Base-by-base conservation (phyloP, 257 asterid species). In the Hygrophila difformis region DNA sequence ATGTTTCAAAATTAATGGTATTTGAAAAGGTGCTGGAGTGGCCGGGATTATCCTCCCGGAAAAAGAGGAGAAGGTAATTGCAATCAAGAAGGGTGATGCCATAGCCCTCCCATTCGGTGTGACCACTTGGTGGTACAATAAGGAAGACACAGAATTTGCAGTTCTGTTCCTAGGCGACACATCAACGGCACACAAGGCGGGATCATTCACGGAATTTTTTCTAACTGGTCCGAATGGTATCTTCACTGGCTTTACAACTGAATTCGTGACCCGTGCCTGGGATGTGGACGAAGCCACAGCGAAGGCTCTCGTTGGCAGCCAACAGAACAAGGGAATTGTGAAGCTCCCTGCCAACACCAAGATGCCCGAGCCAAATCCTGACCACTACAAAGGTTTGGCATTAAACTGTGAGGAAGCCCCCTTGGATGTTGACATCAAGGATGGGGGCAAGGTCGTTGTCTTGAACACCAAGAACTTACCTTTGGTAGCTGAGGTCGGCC, bases 121-220 rank as follows among this genome's bases (percentile, higher is more conserved):
- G 3, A 74, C 75, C n/a, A 74, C 92, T 23, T 83, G 94, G 94
- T 83, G 81, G 80, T 79, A 69, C 71, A 83, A 83, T 81, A 74
- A 79, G 24, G 78, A 67, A 41, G 92, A 79, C 14, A 33, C 84
- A 0, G 92, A 83, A 11, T 76, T 79, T 1, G 84, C 71, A 1
- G 51, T 83, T 49, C 91, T 83, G 60, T 83, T 83, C 67, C 73
- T 83, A 16, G 92, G 94, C 1, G 84, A 80, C 47, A 83, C 94
- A 39, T 58, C 69, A 19, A 76, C 61, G n/a, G 94, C 76, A 21
- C 80, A 79, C 67, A 83, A 69, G 36, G 14, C 80, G 4, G 92
- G 94, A 23, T 28, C 57, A 6, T 79, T 83, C 70, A 79, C 94
- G 7, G 84, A 83, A 47, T 66, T 79, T n/a, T n/a, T n/a, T n/a